Conservation (phyloP, 495 filamentous ascomycete genomes). For the Lasiosphaeria hispida region DNA sequence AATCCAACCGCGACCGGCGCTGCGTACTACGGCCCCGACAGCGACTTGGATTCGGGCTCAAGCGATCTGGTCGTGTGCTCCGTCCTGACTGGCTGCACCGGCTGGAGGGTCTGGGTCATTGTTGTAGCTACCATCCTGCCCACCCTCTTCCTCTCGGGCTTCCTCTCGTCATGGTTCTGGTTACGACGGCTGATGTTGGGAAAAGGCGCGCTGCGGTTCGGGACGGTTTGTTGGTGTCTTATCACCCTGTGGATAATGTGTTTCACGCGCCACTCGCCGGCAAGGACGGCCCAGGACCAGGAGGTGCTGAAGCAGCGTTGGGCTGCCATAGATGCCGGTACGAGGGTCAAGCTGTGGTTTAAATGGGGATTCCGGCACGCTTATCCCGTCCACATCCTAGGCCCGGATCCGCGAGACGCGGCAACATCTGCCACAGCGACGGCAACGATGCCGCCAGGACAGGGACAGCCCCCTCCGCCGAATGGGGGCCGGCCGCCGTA, state of each 20-base stretch:
- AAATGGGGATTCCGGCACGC: constrained; percentile 50
- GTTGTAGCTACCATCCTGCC: constrained; percentile 40
- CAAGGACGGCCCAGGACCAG: constrained; percentile 42
- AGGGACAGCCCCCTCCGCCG: not conserved
- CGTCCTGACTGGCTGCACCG: constrained; percentile 29
- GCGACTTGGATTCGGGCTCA: no score
- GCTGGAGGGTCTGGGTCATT: constrained; percentile 33
- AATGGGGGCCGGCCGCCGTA: not conserved
- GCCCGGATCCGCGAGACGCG: not conserved
- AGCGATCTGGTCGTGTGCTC: constrained; percentile 27
- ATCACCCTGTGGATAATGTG: constrained; percentile 42
- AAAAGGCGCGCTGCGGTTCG: constrained; percentile 45
- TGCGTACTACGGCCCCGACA: no score
- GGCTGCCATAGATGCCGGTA: constrained; percentile 38
- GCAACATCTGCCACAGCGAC: not conserved
- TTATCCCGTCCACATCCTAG: constrained; percentile 40
- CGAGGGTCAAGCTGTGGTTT: constrained; percentile 46
- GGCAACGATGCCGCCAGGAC: not conserved
- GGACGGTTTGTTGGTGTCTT: constrained; percentile 48
- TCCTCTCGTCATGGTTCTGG: constrained; percentile 49
- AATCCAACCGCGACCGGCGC: no score
- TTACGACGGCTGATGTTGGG: constrained; percentile 54
- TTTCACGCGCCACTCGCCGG: constrained; percentile 40
- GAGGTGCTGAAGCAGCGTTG: constrained; percentile 41
- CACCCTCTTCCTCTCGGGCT: constrained; percentile 45